Percentiles rank a stretch among this genome's conserved stretches.
phyloP scores from a whole-genome alignment of 2,329 filamentous ascomycete species.

The Chaetomium strumarium region DNA sequence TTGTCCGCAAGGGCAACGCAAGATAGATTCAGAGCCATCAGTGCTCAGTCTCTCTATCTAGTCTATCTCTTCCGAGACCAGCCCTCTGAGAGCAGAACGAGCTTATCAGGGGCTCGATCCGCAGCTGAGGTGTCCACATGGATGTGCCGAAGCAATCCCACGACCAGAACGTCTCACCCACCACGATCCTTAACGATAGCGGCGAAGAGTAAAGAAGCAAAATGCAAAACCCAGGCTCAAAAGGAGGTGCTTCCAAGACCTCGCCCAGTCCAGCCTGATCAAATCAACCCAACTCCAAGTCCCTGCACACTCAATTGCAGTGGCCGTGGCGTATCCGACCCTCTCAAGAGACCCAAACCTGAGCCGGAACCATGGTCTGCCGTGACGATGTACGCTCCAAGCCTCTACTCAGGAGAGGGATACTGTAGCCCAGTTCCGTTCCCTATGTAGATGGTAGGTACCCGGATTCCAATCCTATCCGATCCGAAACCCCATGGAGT shows the following conservation, averaged over 20 bases:
- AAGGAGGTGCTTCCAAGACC: not conserved
- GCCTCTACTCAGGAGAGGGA: not conserved
- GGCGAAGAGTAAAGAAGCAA: slow-evolving; percentile 2
- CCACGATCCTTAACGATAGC: slow-evolving; percentile 6
- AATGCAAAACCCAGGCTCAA: not conserved
- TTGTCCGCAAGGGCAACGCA: not conserved
- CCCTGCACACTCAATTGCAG: not conserved
- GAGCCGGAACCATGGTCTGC: not conserved
- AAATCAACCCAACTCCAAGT: not conserved
- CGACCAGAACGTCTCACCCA: not conserved
- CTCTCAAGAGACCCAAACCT: not conserved
- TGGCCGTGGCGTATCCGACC: not conserved
- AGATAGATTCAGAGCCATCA: slow-evolving; percentile 1
- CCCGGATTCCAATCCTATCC: not conserved
- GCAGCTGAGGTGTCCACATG: not conserved
- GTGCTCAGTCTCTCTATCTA: not conserved
- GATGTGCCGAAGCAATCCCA: not conserved
- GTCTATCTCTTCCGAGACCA: too few relatives aligned
- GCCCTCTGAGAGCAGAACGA: not conserved
- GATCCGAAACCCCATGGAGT: not conserved
- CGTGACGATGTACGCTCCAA: slow-evolving; percentile 2
- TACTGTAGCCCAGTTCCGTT: not conserved
- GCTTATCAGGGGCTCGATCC: not conserved
- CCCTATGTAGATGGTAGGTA: not conserved
- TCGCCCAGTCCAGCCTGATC: not conserved